A percentile compares a stretch with the other conserved stretches of the same genome.
Conservation (phyloP, 805 yeast species). For the Hanseniaspora nectarophila region DNA sequence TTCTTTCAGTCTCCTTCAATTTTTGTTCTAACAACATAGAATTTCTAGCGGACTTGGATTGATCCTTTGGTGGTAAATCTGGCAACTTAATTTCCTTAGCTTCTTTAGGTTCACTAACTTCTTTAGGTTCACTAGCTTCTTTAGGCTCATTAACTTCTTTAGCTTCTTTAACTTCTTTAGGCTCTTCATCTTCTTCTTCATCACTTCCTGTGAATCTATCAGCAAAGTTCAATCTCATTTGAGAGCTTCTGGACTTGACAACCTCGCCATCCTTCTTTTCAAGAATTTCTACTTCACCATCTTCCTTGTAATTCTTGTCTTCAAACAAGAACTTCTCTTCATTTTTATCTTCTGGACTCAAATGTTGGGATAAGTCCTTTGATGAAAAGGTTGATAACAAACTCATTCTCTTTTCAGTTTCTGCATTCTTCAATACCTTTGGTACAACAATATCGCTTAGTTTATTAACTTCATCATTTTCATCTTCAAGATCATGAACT, state of each 20-base stretch:
- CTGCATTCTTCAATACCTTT: conserved; percentile 56
- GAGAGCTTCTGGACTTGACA: conserved; percentile 15
- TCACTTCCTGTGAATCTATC: conserved; percentile 27
- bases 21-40: conserved; percentile 12
- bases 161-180: too few species aligned
- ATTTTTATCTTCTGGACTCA: conserved; percentile 34
- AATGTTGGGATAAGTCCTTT: conserved; percentile 34
- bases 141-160: too few species aligned
- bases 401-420: conserved; percentile 48
- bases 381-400: conserved; percentile 65
- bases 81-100: conserved; percentile 21
- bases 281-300: conserved; percentile 20
- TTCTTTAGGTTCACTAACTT: conserved; percentile 10
- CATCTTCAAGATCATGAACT: conserved; percentile 12
- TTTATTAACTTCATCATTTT: conserved; percentile 33
- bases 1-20: conserved; percentile 17
- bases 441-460: conserved; percentile 59
- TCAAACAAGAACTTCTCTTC: conserved; percentile 13
- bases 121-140: too few species aligned
- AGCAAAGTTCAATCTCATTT: conserved; percentile 30
- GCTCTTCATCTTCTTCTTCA: conserved; percentile 12
- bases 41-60: conserved; percentile 3
- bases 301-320: conserved; percentile 14
- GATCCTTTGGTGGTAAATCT: conserved; percentile 24
- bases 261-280: conserved; percentile 20